phyloP scores from a whole-genome alignment of 2,329 filamentous ascomycete species.

The Albophoma yamanashiensis region DNA sequence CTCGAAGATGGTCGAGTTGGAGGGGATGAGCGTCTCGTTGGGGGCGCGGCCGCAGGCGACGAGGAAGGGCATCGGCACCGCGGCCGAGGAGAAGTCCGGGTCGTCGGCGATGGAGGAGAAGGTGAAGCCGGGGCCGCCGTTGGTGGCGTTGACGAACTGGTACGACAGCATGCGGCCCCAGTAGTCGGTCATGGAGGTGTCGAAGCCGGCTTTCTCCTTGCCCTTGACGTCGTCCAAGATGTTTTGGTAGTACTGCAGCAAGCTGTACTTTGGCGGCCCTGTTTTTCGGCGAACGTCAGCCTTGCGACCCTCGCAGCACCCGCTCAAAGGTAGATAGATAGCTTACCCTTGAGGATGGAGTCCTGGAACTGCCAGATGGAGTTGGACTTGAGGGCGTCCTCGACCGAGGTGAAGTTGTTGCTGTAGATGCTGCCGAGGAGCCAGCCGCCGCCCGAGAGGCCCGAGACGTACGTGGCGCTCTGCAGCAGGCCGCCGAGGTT shows the following conservation, averaged over 20 bases:
- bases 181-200: conserved; percentile 71
- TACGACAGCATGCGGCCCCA: conserved; percentile 82
- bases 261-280: conserved; percentile 24
- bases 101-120: conserved; percentile 58
- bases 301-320: too few relatives aligned
- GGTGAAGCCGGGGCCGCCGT: conserved; percentile 68
- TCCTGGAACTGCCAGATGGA: conserved; percentile 30
- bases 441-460: conserved; percentile 77
- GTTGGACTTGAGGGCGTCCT: conserved; percentile 22
- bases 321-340: too few relatives aligned
- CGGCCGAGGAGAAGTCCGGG: conserved; percentile 28
- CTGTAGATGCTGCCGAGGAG: conserved; percentile 69
- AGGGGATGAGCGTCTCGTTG: conserved; percentile 28
- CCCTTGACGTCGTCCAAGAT: conserved; percentile 22
- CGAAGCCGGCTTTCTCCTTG: conserved; percentile 30
- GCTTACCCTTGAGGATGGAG: conserved; percentile 30
- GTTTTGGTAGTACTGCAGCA: conserved; percentile 27
- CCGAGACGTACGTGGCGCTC: conserved; percentile 68
- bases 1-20: conserved; percentile 54
- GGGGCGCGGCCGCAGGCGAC: conserved; percentile 37
- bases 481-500: conserved; percentile 76
- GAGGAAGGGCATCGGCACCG: conserved; percentile 37
- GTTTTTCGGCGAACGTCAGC: too few relatives aligned
- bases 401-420: conserved; percentile 69
- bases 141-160: conserved; percentile 66